phyloP scores from a whole-genome alignment of 2,329 filamentous ascomycete species.

The Incumbomyces delicatus region DNA sequence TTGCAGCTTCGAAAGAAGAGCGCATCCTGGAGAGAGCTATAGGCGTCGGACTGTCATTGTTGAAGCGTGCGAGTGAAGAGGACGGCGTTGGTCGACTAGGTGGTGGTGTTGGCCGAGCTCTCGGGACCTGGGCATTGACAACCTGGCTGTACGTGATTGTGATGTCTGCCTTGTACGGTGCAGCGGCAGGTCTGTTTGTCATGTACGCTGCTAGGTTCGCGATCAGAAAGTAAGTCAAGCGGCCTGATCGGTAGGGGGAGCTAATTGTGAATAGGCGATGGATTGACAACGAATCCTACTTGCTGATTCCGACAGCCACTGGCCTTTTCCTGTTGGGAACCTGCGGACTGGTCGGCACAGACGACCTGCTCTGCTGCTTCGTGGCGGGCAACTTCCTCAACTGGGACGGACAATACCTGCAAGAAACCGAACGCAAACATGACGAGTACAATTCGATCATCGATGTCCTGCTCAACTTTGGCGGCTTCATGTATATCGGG shows the following conservation, averaged over 20 bases:
- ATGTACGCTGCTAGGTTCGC: constrained; percentile 38
- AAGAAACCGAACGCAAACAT: constrained; percentile 46
- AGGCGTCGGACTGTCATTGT: constrained; percentile 22
- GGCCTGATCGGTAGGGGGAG: background rate
- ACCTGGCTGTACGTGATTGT: constrained; percentile 52
- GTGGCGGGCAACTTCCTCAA: constrained; percentile 51
- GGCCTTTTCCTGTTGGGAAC: constrained; percentile 50
- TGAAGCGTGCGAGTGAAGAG: constrained; percentile 1
- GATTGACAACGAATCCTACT: constrained; percentile 47
- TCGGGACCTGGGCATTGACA: constrained; percentile 51
- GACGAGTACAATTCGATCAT: constrained; percentile 53
- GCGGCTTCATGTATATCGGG: constrained; percentile 92
- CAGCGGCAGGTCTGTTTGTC: constrained; percentile 39
- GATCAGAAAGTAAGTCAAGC: constrained; percentile 22
- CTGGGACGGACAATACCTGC: constrained; percentile 53
- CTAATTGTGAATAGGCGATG: constrained; percentile 32
- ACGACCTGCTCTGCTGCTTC: constrained; percentile 53
- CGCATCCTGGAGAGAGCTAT: constrained; percentile 18
- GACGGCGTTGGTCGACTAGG: constrained; percentile 42
- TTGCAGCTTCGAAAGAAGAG: constrained; percentile 15
- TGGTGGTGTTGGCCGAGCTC: constrained; percentile 41
- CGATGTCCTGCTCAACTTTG: constrained; percentile 51
- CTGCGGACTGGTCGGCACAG: constrained; percentile 48
- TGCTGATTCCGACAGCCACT: constrained; percentile 43
- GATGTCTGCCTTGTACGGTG: constrained; percentile 44